Conservation (phyloP, 2,329 filamentous ascomycete genomes). For the Aspergillus awamori region DNA sequence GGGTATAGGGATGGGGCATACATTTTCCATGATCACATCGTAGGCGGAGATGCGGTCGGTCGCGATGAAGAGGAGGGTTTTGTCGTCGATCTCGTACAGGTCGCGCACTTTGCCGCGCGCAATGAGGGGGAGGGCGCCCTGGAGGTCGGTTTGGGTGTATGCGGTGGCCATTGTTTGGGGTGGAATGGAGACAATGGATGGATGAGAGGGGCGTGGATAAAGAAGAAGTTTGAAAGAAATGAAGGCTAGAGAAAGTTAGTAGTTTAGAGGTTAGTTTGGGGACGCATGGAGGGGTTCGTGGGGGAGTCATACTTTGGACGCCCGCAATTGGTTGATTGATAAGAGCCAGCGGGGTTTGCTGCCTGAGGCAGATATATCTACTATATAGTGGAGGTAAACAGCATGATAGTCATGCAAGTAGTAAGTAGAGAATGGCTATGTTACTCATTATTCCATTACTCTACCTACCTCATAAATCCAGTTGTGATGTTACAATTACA, state of each 20-base stretch:
- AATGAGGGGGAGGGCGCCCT: slow-evolving; percentile 52
- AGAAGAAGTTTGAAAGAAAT: neutral
- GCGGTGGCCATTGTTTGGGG: slow-evolving; percentile 38
- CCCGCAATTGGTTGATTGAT: neutral
- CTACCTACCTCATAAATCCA: too few species aligned
- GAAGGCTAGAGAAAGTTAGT: neutral
- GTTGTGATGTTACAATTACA: neutral
- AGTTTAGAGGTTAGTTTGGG: neutral
- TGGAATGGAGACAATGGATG: neutral
- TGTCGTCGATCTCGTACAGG: slow-evolving; percentile 71
- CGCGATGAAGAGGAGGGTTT: slow-evolving; percentile 77
- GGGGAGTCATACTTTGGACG: neutral
- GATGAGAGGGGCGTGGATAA: neutral
- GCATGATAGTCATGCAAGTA: too few species aligned
- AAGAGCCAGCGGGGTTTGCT: neutral
- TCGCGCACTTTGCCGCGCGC: slow-evolving; percentile 77
- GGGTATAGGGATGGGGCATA: slow-evolving; percentile 47
- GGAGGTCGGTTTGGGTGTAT: slow-evolving; percentile 47
- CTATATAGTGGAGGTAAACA: too few species aligned
- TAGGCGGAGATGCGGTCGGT: slow-evolving; percentile 94
- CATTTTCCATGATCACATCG: slow-evolving; percentile 86
- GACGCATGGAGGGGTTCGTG: neutral
- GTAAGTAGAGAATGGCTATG: neutral
- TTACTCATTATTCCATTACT: neutral
- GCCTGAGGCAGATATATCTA: neutral